Percentiles rank a stretch among this genome's conserved stretches.
Conservation (phyloP, 202 grass and related monocot species). For the Setaria viridis region DNA sequence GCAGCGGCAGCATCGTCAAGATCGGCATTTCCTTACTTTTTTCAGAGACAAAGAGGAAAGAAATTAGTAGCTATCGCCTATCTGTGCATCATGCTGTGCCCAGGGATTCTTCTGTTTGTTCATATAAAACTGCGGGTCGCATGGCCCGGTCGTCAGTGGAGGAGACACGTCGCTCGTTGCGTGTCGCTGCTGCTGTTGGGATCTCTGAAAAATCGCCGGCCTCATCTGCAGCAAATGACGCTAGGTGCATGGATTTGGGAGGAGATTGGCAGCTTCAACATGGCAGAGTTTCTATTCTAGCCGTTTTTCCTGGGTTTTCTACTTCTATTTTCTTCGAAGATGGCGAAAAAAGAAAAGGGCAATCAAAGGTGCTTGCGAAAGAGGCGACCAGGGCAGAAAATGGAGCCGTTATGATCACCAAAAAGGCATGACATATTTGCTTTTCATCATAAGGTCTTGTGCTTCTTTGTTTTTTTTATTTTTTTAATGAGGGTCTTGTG, state of each 20-base stretch:
- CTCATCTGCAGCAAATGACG: neutral
- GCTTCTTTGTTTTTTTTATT: neutral
- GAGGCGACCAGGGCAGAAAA: conserved; percentile 9
- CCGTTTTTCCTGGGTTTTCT: neutral
- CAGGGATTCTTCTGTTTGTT: conserved; percentile 19
- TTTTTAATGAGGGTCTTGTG: neutral
- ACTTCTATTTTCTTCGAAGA: neutral
- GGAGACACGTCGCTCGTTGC: conserved; percentile 47
- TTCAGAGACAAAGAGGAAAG: neutral
- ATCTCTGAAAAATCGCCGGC: neutral
- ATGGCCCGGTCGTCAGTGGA: conserved; percentile 17
- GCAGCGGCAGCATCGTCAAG: neutral
- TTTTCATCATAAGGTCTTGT: neutral
- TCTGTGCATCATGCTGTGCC: neutral
- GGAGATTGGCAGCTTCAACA: neutral
- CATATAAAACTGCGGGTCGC: neutral
- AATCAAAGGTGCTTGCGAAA: conserved; percentile 25
- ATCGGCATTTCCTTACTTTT: conserved; percentile 19
- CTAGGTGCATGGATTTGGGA: neutral
- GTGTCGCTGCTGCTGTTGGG: conserved; percentile 33
- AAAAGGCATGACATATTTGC: neutral
- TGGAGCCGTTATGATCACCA: conserved; percentile 24
- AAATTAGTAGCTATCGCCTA: neutral
- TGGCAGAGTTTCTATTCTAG: neutral
- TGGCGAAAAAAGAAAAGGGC: neutral